Evolutionary conservation across 805 yeast genomes (phyloP), one percentile per base, ranked within the genome.

Genomic region (Saccharomycopsis fodiens): DNA sequence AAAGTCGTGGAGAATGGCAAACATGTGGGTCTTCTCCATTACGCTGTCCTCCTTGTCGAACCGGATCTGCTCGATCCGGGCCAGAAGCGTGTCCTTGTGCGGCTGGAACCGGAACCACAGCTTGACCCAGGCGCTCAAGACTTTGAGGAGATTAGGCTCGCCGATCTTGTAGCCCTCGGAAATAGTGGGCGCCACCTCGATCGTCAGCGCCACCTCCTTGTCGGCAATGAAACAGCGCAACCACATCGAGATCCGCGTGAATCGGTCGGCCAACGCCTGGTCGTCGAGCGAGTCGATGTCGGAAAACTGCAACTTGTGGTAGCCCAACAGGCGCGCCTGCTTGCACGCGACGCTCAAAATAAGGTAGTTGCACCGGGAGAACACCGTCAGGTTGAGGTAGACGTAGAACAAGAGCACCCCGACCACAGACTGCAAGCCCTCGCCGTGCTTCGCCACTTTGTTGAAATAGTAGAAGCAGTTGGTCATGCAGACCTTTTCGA

Each of bases 211-310:
- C 3, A 42, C 37, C 15, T 40, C 45, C 32, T 35, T 39, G 35
- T 48, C 48, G 29, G 29, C 25, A 25, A 45, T 31, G 34, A 40
- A 44, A n/a, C 48, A 40, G 19, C 35, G 44, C 19, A 39, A 19
- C 48, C 48, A 44, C n/a, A 44, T 10, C 45, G 29, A 7, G 7
- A 16, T 23, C 3, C 17, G 7, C 6, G 31, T 23, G n/a, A 42
- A 10, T 2, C 16, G 25, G 17, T 16, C 25, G 5, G 13, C 23
- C 22, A 25, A 39, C 22, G 29, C 29, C 10, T 6, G 10, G 29
- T 25, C 29, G 29, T 25, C 29, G 10, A 25, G 10, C 29, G 10
- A 10, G 6, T 25, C 29, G 10, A 25, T 25, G 10, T 25, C 29
- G 10, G 6, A 6, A 10, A 25, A 25, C 29, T 25, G 29, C 29